Evolutionary conservation across 768 basidiomycete genomes (phyloP), one percentile per base, ranked within the genome.

Genomic region (Myochromella boudieri): DNA sequence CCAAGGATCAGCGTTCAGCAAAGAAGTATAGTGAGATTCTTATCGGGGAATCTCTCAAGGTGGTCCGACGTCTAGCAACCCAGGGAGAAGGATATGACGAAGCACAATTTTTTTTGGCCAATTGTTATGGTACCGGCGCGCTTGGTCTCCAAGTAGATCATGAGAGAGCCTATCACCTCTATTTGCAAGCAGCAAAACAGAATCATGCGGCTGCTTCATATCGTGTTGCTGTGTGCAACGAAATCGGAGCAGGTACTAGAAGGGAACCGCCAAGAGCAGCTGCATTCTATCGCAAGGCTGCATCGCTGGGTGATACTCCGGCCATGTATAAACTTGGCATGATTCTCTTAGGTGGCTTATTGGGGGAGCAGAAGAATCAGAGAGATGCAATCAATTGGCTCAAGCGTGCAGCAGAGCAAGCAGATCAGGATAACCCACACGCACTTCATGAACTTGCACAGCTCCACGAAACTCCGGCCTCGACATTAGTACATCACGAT

Each of bases 251-350:
- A 3, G 97, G 97, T 24, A 99, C 97, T 1, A 81, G 87, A 56
- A 79, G 85, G 57, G 95, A 98, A 60, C 85, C 85, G 0, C 76
- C 84, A 17, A 81, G 97, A 36, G 97, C 97, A 6, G 85, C 93
- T 21, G 86, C 93, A 4, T 97, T 99, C 63, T 98, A 97, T 69
- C 85, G 95, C 50, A 97, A 97, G 66, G 91, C 97, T 3, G 94
- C 94, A 7, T 93, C 93, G 1, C 72, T 98, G 27, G 95, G 95
- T 15, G 97, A 98, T 64, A 97, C 95, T 0, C 85, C 95, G 21
- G 97, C 94, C 3, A 99, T 98, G 97, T 98, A 97, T 74, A 98
- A 98, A 66, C 82, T 99, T n/a, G 94, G 94, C n/a, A 95, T 97
- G 87, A 89, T 97, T 53, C 77, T 97, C 24, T 75, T 98, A 17